These are phyloP conservation scores for Brassica napus DNA, from an alignment of 345 rosid species.

Conservation along the genomic window DNA sequence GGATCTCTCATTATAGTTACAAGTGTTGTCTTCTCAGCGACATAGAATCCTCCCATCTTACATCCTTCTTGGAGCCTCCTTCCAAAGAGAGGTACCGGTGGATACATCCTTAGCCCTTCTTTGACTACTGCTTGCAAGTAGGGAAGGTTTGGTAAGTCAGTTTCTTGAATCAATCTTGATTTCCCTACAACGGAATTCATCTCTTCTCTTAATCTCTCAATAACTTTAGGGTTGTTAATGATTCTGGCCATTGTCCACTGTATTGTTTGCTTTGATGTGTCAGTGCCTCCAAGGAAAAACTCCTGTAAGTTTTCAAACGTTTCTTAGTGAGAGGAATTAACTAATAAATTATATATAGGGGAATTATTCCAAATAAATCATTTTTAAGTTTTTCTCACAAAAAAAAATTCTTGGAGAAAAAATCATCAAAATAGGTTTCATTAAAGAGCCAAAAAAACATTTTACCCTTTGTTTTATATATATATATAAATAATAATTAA, in stretches of 20 bases:
- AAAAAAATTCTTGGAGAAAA: too few relatives aligned
- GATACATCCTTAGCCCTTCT: constrained; percentile 66
- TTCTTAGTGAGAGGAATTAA: not conserved
- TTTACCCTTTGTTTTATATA: too few relatives aligned
- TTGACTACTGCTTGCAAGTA: constrained; percentile 60
- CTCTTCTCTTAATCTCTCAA: constrained; percentile 39
- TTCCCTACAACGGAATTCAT: constrained; percentile 49
- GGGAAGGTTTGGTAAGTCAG: constrained; percentile 30
- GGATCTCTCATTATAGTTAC: constrained; percentile 59
- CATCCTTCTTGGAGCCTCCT: constrained; percentile 47
- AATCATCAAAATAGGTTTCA: too few relatives aligned
- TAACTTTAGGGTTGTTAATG: constrained; percentile 38
- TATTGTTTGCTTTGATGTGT: constrained; percentile 46
- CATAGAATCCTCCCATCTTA: constrained; percentile 44
- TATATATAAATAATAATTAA: too few relatives aligned
- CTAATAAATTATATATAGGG: not conserved
- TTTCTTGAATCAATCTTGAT: constrained; percentile 55
- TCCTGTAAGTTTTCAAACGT: constrained; percentile 41
- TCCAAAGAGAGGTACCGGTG: constrained; percentile 47
- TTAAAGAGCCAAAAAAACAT: too few relatives aligned
- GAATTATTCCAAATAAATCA: too few relatives aligned
- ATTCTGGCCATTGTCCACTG: constrained; percentile 67
- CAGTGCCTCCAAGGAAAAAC: constrained; percentile 59
- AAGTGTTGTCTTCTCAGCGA: constrained; percentile 53
- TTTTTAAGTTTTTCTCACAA: too few relatives aligned